These are phyloP conservation scores for Paramecium octaurelia DNA, from an alignment of 73 alveolate species.

Conservation along the genomic window DNA sequence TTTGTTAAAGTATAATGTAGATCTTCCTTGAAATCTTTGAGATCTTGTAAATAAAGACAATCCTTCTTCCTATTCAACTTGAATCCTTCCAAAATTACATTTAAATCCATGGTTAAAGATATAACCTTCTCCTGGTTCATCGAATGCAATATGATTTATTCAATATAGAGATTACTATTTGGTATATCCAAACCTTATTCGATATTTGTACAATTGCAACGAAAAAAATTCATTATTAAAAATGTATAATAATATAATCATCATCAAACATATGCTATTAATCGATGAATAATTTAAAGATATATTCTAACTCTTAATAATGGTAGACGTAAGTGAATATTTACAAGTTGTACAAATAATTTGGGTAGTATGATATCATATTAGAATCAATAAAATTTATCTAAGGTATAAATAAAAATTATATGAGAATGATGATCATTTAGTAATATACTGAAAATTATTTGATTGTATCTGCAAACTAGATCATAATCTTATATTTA, in stretches of 20 bases:
- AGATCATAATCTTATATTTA: too few relatives aligned
- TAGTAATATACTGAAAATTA: too few relatives aligned
- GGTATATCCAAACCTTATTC: slow-evolving; percentile 25
- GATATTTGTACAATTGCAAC: not conserved
- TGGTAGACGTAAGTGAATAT: too few relatives aligned
- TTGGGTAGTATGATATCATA: too few relatives aligned
- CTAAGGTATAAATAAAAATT: too few relatives aligned
- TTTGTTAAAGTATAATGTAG: not conserved
- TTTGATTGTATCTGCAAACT: too few relatives aligned
- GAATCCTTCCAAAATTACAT: not conserved
- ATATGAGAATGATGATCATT: too few relatives aligned
- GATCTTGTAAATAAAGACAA: not conserved
- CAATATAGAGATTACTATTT: not conserved
- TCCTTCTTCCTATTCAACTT: not conserved
- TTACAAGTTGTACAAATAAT: too few relatives aligned
- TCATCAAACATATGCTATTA: not conserved
- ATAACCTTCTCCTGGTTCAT: slow-evolving; percentile 20
- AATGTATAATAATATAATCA: not conserved
- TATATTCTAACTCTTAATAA: too few relatives aligned
- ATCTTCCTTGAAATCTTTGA: not conserved
- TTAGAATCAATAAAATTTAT: too few relatives aligned
- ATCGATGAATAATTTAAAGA: not conserved
- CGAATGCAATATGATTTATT: not conserved
- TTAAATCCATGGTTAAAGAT: not conserved
- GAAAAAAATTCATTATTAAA: slow-evolving; percentile 14